These are phyloP conservation scores for Neonectria hederae DNA, from an alignment of 2,329 filamentous ascomycete species.

Conservation along the genomic window DNA sequence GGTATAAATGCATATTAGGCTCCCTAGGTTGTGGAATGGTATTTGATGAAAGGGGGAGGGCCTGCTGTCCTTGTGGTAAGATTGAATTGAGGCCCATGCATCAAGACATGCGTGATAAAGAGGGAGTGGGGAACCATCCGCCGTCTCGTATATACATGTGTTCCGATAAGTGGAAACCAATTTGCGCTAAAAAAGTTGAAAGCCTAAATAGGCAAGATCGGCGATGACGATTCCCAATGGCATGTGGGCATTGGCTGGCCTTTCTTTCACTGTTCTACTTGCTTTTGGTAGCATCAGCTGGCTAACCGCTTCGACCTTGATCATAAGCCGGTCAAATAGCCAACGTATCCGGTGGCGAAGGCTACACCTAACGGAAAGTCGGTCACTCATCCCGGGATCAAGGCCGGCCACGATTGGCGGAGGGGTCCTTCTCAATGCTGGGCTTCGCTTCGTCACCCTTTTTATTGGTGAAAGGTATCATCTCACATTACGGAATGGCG, in stretches of 20 bases:
- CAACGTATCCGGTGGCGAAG: background rate
- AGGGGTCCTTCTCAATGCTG: background rate
- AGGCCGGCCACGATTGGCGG: background rate
- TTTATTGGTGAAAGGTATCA: background rate
- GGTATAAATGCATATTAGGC: background rate
- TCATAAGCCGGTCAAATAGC: background rate
- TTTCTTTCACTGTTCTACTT: background rate
- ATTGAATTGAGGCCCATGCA: background rate
- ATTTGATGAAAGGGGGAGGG: background rate
- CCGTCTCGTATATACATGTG: background rate
- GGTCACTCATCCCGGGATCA: background rate
- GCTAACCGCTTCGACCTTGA: background rate
- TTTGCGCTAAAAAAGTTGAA: background rate
- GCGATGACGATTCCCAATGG: background rate
- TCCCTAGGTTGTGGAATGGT: background rate
- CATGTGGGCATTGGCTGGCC: background rate
- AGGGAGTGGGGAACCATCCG: background rate
- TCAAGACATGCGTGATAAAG: background rate
- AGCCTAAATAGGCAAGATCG: background rate
- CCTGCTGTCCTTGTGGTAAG: background rate
- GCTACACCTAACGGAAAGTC: background rate
- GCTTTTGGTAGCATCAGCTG: background rate
- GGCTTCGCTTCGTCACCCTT: background rate
- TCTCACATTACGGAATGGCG: background rate
- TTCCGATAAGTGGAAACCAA: background rate